Evolutionary conservation across 768 basidiomycete species (phyloP).

Genomic region (Rhodosporidiobolus sp.): DNA sequence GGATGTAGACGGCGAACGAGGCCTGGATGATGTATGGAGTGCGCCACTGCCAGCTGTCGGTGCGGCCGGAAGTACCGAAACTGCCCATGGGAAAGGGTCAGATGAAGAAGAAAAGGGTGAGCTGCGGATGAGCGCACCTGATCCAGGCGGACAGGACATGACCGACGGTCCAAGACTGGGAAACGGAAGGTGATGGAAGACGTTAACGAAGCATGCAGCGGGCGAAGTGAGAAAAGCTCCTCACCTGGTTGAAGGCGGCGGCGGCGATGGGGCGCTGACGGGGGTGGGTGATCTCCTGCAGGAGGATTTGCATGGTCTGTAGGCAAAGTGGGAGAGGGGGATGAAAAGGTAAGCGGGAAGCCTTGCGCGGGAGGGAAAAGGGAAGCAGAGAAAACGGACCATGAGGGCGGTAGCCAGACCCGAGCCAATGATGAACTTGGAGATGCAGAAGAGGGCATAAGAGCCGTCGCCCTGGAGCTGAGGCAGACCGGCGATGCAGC

Average conservation of each 20-base stretch:
- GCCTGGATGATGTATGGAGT: background rate
- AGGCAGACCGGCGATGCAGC: slow-evolving; percentile 48
- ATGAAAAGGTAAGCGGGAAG: slow-evolving; percentile 41
- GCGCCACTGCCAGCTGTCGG: background rate
- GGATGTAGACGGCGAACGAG: slow-evolving; percentile 7
- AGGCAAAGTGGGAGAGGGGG: too few species aligned
- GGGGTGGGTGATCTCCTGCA: slow-evolving; percentile 51
- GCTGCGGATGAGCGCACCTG: background rate
- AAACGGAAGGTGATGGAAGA: background rate
- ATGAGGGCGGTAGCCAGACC: too few species aligned
- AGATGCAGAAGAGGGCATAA: slow-evolving; percentile 1
- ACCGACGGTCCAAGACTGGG: slow-evolving; percentile 1
- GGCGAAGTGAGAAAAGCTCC: background rate
- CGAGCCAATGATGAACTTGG: too few species aligned
- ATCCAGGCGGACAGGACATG: slow-evolving; percentile 1
- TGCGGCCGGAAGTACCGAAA: background rate
- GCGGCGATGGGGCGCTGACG: slow-evolving; percentile 21
- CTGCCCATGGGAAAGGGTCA: background rate
- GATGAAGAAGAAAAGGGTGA: background rate
- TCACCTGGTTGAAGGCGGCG: background rate
- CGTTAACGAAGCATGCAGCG: background rate
- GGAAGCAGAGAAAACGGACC: too few species aligned
- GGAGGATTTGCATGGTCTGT: slow-evolving; percentile 48
- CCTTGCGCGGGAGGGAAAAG: slow-evolving; percentile 11
- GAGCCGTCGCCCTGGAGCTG: background rate